A percentile compares a stretch with the other conserved stretches of the same genome.
Evolutionary conservation across 768 basidiomycete genomes (phyloP).

Genomic region (Pulveroboletus sp.): DNA sequence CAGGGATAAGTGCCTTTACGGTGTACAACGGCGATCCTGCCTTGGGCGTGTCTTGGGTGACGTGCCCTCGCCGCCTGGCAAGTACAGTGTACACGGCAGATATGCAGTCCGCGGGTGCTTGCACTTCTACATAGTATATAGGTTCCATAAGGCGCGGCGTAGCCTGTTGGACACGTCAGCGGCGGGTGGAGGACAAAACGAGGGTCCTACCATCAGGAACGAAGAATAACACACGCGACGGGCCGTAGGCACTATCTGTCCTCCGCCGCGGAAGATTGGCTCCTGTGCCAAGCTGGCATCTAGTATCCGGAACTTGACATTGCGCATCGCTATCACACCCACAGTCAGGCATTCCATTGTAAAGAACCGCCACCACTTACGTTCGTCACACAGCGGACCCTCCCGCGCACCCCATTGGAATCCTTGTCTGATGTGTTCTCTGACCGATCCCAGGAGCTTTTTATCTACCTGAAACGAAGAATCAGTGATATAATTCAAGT

Average conservation of each 20-base stretch:
- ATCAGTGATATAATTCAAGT: not conserved
- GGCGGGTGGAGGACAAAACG: constrained; percentile 9
- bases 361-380: constrained; percentile 52
- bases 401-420: constrained; percentile 99
- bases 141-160: constrained; percentile 96
- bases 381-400: constrained; percentile 97
- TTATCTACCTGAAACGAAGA: constrained; percentile 72
- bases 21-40: constrained; percentile 98
- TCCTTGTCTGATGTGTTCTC: constrained; percentile 96
- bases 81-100: constrained; percentile 98
- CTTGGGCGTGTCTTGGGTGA: constrained; percentile 97
- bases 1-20: constrained; percentile 96
- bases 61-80: constrained; percentile 97
- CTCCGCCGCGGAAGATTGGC: constrained; percentile 96
- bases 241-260: constrained; percentile 99
- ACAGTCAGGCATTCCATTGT: not conserved
- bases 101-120: constrained; percentile 97
- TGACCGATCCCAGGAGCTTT: constrained; percentile 83
- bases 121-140: constrained; percentile 99
- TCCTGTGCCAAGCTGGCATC: constrained; percentile 92
- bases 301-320: constrained; percentile 95
- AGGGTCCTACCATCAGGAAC: constrained; percentile 83
- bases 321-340: constrained; percentile 77
- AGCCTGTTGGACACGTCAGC: constrained; percentile 51
- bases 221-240: constrained; percentile 98